Conservation (phyloP, 1,284 basidiomycete genomes). For the Erythrobasidium hasegawianum region DNA sequence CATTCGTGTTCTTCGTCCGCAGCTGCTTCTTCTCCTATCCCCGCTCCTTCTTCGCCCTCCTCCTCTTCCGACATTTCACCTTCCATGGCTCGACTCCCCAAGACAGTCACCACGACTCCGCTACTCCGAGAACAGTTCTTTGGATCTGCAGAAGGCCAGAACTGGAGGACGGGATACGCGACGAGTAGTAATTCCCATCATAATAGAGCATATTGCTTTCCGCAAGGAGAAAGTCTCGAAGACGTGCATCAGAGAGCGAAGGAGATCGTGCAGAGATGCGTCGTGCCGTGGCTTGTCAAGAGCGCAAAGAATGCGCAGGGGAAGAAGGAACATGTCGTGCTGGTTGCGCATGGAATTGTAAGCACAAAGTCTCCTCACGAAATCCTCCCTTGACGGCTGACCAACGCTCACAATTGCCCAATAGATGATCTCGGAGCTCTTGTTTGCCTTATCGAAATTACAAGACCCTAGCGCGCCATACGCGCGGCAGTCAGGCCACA, state of each 20-base stretch:
- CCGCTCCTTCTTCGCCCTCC: constrained; percentile 9
- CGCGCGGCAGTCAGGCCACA: constrained; percentile 3
- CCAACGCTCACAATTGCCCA: neutral
- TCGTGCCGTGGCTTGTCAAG: constrained; percentile 54
- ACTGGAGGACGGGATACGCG: constrained; percentile 41
- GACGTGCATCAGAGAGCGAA: constrained; percentile 64
- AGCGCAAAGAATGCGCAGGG: constrained; percentile 20
- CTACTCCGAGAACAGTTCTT: constrained; percentile 56
- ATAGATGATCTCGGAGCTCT: constrained; percentile 34
- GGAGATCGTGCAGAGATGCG: constrained; percentile 57
- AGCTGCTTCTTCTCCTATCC: constrained; percentile 27
- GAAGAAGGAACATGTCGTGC: constrained; percentile 58
- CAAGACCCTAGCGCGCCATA: constrained; percentile 25
- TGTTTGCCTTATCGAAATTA: constrained; percentile 16
- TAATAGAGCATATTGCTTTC: constrained; percentile 59
- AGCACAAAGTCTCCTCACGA: neutral
- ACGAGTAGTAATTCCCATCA: constrained; percentile 43
- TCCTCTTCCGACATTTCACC: neutral
- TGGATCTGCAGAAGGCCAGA: constrained; percentile 61
- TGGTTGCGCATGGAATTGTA: constrained; percentile 71
- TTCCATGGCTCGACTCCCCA: constrained; percentile 2
- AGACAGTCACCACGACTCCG: constrained; percentile 52
- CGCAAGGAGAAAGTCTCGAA: constrained; percentile 66
- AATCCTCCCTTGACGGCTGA: neutral
- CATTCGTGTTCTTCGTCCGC: constrained; percentile 31